These are phyloP conservation scores for Boletellus ananas DNA, from an alignment of 768 basidiomycete genomes.

Conservation along the genomic window DNA sequence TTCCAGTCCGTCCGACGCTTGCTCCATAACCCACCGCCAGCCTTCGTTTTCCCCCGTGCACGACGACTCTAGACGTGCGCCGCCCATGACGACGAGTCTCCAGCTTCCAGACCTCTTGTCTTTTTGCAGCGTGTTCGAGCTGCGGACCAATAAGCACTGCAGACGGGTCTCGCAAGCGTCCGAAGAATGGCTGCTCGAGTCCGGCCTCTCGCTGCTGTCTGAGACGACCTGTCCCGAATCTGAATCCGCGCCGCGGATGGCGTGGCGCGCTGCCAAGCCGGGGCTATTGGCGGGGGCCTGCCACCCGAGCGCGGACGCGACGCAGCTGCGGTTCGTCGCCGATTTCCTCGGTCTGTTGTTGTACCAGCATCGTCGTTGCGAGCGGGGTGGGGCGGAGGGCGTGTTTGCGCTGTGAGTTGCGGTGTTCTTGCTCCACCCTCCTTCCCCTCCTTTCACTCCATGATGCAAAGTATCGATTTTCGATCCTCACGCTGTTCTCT, in stretches of 20 bases:
- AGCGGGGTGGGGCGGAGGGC: constrained; percentile 19
- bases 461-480: neutral
- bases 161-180: constrained; percentile 25
- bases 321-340: constrained; percentile 51
- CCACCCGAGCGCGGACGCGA: constrained; percentile 53
- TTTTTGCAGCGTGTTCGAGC: constrained; percentile 22
- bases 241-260: constrained; percentile 2
- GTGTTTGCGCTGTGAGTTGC: constrained; percentile 22
- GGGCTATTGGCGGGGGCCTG: constrained; percentile 58
- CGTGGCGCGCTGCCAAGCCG: constrained; percentile 32
- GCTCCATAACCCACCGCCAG: neutral
- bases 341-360: constrained; percentile 48
- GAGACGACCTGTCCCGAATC: neutral
- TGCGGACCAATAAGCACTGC: constrained; percentile 29
- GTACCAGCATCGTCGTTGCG: constrained; percentile 33
- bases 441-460: constrained; percentile 2
- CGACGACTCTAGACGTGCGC: constrained; percentile 3
- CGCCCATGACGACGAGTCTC: constrained; percentile 21
- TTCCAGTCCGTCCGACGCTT: constrained; percentile 6
- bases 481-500: too few species aligned
- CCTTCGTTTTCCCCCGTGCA: neutral
- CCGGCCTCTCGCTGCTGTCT: constrained; percentile 14
- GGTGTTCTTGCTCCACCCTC: neutral
- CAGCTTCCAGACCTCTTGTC: constrained; percentile 30
- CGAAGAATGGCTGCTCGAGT: constrained; percentile 27